Conservation (phyloP, 1,139 yeast genomes). For the Trichomonascaceae sp. region DNA sequence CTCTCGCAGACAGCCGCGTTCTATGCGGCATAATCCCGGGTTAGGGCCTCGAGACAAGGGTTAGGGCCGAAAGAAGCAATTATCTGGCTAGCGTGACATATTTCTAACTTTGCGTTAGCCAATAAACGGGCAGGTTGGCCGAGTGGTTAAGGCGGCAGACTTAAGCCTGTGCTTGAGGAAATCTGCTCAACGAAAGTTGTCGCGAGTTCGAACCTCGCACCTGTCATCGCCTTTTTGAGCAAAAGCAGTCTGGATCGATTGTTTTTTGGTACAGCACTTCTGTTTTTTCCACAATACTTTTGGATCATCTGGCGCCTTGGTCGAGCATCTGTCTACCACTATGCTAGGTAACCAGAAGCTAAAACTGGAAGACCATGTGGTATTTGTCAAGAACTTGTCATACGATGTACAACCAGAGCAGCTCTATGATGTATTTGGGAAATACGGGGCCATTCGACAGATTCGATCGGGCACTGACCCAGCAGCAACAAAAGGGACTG, state of each 20-base stretch:
- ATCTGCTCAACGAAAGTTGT: conserved; percentile 26
- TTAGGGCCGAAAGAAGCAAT: too few species aligned
- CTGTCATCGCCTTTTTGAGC: conserved; percentile 19
- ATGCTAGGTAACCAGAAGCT: conserved; percentile 2
- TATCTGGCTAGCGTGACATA: too few species aligned
- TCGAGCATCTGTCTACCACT: neutral
- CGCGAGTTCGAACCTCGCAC: conserved; percentile 31
- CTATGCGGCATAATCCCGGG: too few species aligned
- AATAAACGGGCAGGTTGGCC: conserved; percentile 21
- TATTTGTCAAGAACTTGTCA: conserved; percentile 48
- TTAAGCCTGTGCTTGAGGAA: conserved; percentile 13
- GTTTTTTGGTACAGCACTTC: neutral
- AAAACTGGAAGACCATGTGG: conserved; percentile 17
- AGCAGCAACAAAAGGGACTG: conserved; percentile 41
- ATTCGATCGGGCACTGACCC: conserved; percentile 36
- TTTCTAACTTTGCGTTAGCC: neutral
- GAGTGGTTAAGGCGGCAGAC: conserved; percentile 28
- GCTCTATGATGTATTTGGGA: conserved; percentile 41
- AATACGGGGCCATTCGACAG: conserved; percentile 43
- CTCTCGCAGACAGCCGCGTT: too few species aligned
- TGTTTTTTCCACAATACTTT: neutral
- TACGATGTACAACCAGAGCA: conserved; percentile 36
- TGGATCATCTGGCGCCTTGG: neutral
- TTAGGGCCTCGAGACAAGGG: too few species aligned
- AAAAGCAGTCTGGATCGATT: too few species aligned